Conservation (phyloP, 2,329 filamentous ascomycete genomes). For the Cladosporium sp. region DNA sequence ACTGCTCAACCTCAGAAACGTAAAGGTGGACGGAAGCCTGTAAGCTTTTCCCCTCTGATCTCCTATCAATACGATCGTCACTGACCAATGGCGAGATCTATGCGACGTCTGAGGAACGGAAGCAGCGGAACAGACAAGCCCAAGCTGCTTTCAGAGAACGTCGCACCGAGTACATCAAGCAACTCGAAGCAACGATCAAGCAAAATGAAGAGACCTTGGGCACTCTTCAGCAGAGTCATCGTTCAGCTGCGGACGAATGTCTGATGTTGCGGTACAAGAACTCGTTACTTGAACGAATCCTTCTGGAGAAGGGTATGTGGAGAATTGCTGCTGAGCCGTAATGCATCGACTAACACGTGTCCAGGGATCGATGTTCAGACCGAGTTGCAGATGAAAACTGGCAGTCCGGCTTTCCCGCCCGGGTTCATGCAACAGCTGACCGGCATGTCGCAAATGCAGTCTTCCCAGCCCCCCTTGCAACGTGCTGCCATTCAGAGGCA, state of each 20-base stretch:
- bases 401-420: slow-evolving; percentile 72
- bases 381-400: slow-evolving; percentile 87
- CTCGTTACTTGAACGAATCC: slow-evolving; percentile 87
- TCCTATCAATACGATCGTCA: not conserved
- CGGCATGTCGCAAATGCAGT: slow-evolving; percentile 54
- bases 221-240: slow-evolving; percentile 88
- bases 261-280: slow-evolving; percentile 99
- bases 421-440: slow-evolving; percentile 54
- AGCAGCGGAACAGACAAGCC: slow-evolving; percentile 94
- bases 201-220: slow-evolving; percentile 93
- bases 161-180: slow-evolving; percentile 98
- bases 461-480: slow-evolving; percentile 58
- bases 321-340: too few relatives aligned
- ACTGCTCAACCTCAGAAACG: slow-evolving; percentile 67
- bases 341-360: not conserved
- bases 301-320: slow-evolving; percentile 81
- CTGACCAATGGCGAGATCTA: slow-evolving; percentile 65
- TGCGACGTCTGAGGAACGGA: slow-evolving; percentile 96
- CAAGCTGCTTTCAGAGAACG: slow-evolving; percentile 96
- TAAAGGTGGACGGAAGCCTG: slow-evolving; percentile 95
- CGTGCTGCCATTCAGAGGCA: slow-evolving; percentile 78
- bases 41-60: slow-evolving; percentile 48
- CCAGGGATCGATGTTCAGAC: slow-evolving; percentile 94
- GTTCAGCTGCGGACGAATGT: slow-evolving; percentile 91
- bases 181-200: slow-evolving; percentile 94